phyloP scores from a whole-genome alignment of 2,329 filamentous ascomycete species.

The Pyrenochaeta sp. region DNA sequence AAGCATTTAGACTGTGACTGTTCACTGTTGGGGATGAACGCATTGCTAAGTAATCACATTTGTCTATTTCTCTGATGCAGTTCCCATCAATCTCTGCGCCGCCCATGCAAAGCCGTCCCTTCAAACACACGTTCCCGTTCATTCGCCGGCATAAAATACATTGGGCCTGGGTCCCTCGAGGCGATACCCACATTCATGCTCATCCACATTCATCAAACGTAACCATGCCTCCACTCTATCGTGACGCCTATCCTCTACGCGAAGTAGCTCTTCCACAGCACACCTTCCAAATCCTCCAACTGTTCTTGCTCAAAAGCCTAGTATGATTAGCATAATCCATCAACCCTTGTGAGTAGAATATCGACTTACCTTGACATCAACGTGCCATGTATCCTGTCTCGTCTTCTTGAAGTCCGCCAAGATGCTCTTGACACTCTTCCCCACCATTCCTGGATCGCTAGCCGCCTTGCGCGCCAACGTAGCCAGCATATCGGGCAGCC shows the following conservation, averaged over 20 bases:
- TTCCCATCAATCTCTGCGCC: constrained; percentile 5
- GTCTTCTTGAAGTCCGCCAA: constrained; percentile 99
- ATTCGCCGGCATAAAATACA: constrained; percentile 19
- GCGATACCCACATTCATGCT: not conserved
- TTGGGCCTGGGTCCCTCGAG: not conserved
- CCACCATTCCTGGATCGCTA: constrained; percentile 87
- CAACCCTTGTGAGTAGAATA: not conserved
- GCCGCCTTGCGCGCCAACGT: constrained; percentile 85
- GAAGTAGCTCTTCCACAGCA: constrained; percentile 99
- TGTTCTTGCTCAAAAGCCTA: constrained; percentile 88
- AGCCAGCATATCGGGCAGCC: constrained; percentile 93
- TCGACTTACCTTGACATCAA: constrained; percentile 87
- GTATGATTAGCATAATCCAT: constrained; percentile 10
- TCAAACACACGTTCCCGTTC: constrained; percentile 4
- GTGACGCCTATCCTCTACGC: constrained; percentile 61
- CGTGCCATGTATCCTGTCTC: constrained; percentile 96
- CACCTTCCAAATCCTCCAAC: constrained; percentile 91
- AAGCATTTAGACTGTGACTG: constrained; percentile 14
- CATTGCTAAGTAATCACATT: constrained; percentile 2
- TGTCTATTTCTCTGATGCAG: constrained; percentile 5
- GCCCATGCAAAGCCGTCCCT: constrained; percentile 7
- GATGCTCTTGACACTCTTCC: constrained; percentile 93
- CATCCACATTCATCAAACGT: no score
- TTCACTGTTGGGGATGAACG: no score
- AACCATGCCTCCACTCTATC: no score